Evolutionary conservation across 1,139 yeast species (phyloP).

Genomic region (Magnusiomyces clavatus): DNA sequence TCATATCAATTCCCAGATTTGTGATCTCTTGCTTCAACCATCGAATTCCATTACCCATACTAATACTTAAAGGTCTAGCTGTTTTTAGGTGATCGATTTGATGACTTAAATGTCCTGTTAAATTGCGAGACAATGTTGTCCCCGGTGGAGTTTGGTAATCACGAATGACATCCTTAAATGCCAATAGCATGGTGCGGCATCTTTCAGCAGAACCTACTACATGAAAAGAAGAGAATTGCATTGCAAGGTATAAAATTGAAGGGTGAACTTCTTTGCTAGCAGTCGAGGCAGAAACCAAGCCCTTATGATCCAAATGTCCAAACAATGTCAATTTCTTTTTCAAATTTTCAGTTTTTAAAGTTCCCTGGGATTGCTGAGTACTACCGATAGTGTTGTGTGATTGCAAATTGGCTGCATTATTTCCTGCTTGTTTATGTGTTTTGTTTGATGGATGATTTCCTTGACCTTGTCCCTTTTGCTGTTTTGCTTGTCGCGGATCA

Average conservation of each 20-base stretch:
- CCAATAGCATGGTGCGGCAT: conserved; percentile 76
- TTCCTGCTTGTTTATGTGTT: conserved; percentile 2
- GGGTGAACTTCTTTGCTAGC: conserved; percentile 72
- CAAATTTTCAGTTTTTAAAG: conserved; percentile 21
- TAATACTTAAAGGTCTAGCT: conserved; percentile 83
- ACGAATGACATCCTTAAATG: conserved; percentile 69
- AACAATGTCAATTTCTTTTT: conserved; percentile 48
- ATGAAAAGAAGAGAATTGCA: conserved; percentile 74
- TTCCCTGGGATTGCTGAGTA: conserved; percentile 3
- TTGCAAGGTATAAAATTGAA: conserved; percentile 65
- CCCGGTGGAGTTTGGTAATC: conserved; percentile 84
- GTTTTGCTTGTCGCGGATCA: conserved; percentile 13
- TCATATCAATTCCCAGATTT: conserved; percentile 53
- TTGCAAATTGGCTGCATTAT: conserved; percentile 1
- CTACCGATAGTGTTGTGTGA: conserved; percentile 6
- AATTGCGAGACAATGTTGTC: conserved; percentile 77
- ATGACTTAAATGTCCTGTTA: conserved; percentile 83
- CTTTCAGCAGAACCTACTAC: conserved; percentile 88
- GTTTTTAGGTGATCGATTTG: conserved; percentile 90
- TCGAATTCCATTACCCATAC: conserved; percentile 97
- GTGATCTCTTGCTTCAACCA: conserved; percentile 96
- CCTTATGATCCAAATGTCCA: conserved; percentile 64
- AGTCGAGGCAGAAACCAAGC: conserved; percentile 23
- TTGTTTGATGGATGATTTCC: conserved; percentile 5
- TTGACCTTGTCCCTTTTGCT: conserved; percentile 1